phyloP scores from a whole-genome alignment of 306 rosid genomes.

The Luffa acutangula region DNA sequence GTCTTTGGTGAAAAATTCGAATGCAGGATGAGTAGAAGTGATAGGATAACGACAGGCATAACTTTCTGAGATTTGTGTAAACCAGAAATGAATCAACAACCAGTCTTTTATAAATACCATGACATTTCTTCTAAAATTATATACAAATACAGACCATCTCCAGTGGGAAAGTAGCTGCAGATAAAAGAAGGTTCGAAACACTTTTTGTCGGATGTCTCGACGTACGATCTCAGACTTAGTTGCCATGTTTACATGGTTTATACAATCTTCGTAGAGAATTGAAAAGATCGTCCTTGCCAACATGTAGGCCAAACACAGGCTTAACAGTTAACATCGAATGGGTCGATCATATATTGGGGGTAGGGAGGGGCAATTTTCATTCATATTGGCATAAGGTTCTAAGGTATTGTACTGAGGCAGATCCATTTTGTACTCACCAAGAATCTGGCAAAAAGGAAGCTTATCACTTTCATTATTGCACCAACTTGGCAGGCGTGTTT shows the following conservation, averaged over 20 bases:
- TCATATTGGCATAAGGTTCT: constrained; percentile 80
- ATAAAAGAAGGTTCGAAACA: neutral
- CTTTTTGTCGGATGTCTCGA: neutral
- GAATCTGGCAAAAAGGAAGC: constrained; percentile 93
- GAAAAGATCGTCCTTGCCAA: neutral
- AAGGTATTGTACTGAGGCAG: constrained; percentile 76
- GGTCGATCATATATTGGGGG: constrained; percentile 80
- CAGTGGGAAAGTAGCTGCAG: neutral
- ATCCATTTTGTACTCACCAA: constrained; percentile 87
- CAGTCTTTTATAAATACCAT: neutral
- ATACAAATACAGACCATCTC: neutral
- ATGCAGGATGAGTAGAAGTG: neutral
- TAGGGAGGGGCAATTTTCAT: constrained; percentile 82
- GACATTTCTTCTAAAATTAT: neutral
- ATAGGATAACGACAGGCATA: neutral
- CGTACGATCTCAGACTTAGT: neutral
- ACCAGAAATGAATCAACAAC: neutral
- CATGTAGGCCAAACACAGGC: neutral
- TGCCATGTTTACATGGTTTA: neutral
- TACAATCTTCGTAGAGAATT: neutral
- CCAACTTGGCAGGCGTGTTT: constrained; percentile 76
- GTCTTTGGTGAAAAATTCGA: neutral
- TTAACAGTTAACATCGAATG: constrained; percentile 25
- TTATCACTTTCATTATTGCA: constrained; percentile 50
- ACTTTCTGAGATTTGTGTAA: neutral